Conservation (phyloP, 345 rosid genomes). For the Lenwebbia sp. region DNA sequence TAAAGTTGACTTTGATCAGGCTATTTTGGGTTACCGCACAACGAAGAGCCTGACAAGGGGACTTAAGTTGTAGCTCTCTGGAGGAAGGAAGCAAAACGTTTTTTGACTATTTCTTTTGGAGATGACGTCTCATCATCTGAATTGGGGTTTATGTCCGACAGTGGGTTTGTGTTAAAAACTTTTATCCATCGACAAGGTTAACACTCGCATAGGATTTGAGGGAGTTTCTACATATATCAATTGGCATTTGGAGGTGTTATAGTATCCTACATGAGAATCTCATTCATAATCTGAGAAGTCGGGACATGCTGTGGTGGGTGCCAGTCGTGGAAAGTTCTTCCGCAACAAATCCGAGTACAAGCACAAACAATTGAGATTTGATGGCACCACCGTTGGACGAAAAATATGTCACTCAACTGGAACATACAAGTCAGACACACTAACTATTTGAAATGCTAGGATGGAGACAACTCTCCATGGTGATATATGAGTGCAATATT, state of each 20-base stretch:
- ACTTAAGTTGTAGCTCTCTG: not conserved
- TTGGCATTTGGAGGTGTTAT: accelerated
- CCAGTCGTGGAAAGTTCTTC: too few relatives aligned
- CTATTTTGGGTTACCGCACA: not conserved
- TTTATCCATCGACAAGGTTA: not conserved
- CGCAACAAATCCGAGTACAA: too few relatives aligned
- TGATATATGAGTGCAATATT: too few relatives aligned
- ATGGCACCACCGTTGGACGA: too few relatives aligned
- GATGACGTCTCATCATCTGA: not conserved
- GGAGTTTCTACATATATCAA: not conserved
- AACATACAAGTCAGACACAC: too few relatives aligned
- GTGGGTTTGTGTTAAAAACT: not conserved
- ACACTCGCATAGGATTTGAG: not conserved
- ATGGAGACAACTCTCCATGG: too few relatives aligned
- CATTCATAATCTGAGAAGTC: too few relatives aligned
- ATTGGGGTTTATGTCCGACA: not conserved
- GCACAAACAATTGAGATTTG: too few relatives aligned
- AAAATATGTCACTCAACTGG: too few relatives aligned
- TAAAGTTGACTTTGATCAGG: not conserved
- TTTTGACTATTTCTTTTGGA: not conserved
- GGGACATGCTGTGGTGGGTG: too few relatives aligned
- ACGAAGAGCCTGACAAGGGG: not conserved
- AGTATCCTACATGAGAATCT: too few relatives aligned
- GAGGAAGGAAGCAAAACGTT: not conserved
- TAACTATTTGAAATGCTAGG: too few relatives aligned